phyloP scores from a whole-genome alignment of 2,329 filamentous ascomycete genomes.

The Colletotrichum tropicale region DNA sequence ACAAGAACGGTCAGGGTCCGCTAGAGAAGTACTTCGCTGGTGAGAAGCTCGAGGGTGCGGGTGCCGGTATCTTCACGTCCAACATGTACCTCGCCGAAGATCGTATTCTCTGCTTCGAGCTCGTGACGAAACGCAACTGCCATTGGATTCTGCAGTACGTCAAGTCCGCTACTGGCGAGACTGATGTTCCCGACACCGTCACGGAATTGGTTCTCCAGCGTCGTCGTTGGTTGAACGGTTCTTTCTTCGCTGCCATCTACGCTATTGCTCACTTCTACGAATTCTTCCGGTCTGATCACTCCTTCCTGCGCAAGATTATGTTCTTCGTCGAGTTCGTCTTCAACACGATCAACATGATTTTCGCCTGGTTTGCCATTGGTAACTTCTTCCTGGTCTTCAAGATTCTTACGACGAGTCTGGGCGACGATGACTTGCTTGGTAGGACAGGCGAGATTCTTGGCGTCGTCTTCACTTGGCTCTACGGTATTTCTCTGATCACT shows the following conservation, averaged over 20 bases:
- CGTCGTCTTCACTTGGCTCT: conserved; percentile 94
- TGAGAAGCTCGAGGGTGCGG: conserved; percentile 89
- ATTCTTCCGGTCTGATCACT: conserved; percentile 93
- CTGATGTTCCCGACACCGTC: conserved; percentile 93
- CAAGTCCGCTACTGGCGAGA: conserved; percentile 96
- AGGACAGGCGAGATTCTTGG: conserved; percentile 80
- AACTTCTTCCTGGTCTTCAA: conserved; percentile 99
- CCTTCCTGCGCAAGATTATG: conserved; percentile 83
- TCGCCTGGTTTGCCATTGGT: conserved; percentile 97
- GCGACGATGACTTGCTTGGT: conserved; percentile 71
- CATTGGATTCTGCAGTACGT: conserved; percentile 98
- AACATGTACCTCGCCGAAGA: conserved; percentile 99
- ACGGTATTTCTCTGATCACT: conserved; percentile 87
- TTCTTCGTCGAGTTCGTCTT: conserved; percentile 94
- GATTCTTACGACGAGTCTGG: conserved; percentile 89
- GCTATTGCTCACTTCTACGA: conserved; percentile 94
- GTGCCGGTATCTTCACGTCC: conserved; percentile 94
- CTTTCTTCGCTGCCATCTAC: conserved; percentile 97
- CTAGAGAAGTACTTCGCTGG: conserved; percentile 97
- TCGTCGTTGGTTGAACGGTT: conserved; percentile 96
- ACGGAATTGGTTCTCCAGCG: conserved; percentile 95
- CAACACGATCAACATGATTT: conserved; percentile 95
- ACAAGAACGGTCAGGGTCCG: conserved; percentile 91
- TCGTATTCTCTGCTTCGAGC: conserved; percentile 97
- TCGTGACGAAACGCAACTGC: conserved; percentile 96